These are phyloP conservation scores for Cystobasidium pallidum DNA, from an alignment of 1,284 basidiomycete genomes.

Conservation along the genomic window DNA sequence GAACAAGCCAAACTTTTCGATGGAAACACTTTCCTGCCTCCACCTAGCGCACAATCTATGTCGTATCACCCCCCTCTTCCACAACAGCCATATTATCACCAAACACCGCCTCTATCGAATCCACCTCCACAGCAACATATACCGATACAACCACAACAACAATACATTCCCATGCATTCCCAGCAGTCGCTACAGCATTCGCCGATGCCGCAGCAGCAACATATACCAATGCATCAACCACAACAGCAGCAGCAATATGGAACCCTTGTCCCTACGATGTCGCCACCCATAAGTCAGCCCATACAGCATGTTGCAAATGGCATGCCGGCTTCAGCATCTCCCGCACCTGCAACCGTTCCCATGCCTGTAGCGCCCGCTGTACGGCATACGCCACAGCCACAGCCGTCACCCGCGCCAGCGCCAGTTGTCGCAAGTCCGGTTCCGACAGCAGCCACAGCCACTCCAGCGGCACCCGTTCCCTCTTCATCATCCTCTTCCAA, in stretches of 20 bases:
- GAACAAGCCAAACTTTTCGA: conserved; percentile 41
- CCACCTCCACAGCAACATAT: conserved; percentile 9
- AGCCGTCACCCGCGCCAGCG: conserved; percentile 4
- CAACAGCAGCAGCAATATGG: conserved; percentile 7
- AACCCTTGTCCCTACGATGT: conserved; percentile 10
- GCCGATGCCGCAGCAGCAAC: conserved; percentile 2
- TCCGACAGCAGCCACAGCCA: not conserved
- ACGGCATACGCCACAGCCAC: not conserved
- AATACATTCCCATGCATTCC: not conserved
- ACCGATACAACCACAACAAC: conserved; percentile 18
- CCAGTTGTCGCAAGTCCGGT: not conserved
- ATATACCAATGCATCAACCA: not conserved
- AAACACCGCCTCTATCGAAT: conserved; percentile 1
- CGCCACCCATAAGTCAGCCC: conserved; percentile 6
- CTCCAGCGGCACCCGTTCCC: conserved; percentile 24
- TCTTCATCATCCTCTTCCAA: conserved; percentile 59
- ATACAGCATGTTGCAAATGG: not conserved
- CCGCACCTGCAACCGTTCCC: conserved; percentile 4
- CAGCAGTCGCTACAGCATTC: not conserved
- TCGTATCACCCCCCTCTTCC: conserved; percentile 12
- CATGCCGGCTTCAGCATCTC: conserved; percentile 9
- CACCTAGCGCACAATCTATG: conserved; percentile 20
- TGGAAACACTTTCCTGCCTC: conserved; percentile 42
- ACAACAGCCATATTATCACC: conserved; percentile 23
- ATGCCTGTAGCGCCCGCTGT: not conserved